A percentile compares a stretch with the other conserved stretches of the same genome.
These are phyloP conservation scores for Calonectria henricotiae DNA, from an alignment of 2,329 filamentous ascomycete genomes.

Conservation along the genomic window DNA sequence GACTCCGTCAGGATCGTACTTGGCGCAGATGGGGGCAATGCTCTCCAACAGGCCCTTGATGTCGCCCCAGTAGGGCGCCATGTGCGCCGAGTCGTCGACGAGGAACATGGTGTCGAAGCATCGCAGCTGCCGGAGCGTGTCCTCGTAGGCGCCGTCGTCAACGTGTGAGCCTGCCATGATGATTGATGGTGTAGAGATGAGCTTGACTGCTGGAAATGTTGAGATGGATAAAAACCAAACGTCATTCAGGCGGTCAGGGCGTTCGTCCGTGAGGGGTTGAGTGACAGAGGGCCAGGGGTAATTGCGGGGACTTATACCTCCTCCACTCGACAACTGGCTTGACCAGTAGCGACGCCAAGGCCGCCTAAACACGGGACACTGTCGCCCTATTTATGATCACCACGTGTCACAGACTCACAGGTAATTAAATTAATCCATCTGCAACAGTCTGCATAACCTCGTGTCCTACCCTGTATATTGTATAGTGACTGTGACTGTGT, in stretches of 20 bases:
- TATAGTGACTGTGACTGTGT: too few species aligned
- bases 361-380: neutral
- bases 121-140: constrained; percentile 27
- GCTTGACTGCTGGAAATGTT: neutral
- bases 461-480: neutral
- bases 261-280: constrained; percentile 15
- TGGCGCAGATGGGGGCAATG: constrained; percentile 38
- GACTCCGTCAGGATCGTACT: constrained; percentile 38
- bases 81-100: constrained; percentile 37
- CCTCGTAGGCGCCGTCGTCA: constrained; percentile 3
- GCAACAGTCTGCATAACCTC: constrained; percentile 1
- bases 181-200: neutral
- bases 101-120: constrained; percentile 39
- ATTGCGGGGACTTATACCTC: constrained; percentile 21
- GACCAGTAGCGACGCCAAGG: constrained; percentile 8
- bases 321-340: constrained; percentile 4
- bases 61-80: constrained; percentile 35
- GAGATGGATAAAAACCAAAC: neutral
- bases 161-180: neutral
- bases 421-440: neutral
- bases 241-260: constrained; percentile 19
- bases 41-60: constrained; percentile 31
- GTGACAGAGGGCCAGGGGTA: constrained; percentile 19
- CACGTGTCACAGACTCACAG: neutral
- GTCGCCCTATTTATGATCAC: constrained; percentile 5